phyloP scores from a whole-genome alignment of 768 basidiomycete species.

The Dictyophora rubrovolvata region DNA sequence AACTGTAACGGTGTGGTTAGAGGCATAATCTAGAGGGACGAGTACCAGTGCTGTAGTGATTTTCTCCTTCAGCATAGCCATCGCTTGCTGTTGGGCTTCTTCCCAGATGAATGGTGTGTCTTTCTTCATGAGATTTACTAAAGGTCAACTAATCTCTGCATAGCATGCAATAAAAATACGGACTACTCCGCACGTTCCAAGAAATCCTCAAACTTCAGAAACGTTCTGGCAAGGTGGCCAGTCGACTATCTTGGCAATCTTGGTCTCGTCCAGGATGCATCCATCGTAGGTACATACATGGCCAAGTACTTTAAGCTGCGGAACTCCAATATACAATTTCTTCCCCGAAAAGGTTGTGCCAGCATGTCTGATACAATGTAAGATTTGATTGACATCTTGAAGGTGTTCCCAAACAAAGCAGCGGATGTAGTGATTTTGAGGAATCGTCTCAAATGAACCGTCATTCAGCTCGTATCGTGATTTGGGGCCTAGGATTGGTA shows the following conservation, averaged over 20 bases:
- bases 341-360: constrained; percentile 28
- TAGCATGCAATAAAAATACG: constrained; percentile 17
- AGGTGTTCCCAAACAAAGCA: constrained; percentile 26
- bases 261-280: constrained; percentile 18
- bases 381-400: constrained; percentile 24
- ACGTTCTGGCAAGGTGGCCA: constrained; percentile 16
- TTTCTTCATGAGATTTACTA: constrained; percentile 11
- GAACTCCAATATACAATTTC: constrained; percentile 24
- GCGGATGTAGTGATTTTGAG: constrained; percentile 25
- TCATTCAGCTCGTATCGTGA: constrained; percentile 21
- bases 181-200: constrained; percentile 16
- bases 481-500: constrained; percentile 23
- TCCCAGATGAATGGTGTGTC: constrained; percentile 8
- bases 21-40: constrained; percentile 11
- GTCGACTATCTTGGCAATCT: constrained; percentile 17
- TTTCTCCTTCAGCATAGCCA: constrained; percentile 7
- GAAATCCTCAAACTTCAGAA: constrained; percentile 18
- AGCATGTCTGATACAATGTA: constrained; percentile 26
- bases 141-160: constrained; percentile 12
- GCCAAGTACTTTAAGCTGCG: constrained; percentile 24
- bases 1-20: constrained; percentile 10
- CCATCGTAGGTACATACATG: constrained; percentile 29
- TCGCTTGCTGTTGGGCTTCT: background rate
- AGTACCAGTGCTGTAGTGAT: constrained; percentile 8
- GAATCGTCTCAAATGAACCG: constrained; percentile 26